Base-by-base conservation (phyloP, 1,284 basidiomycete species). In the Taiwanofungus camphoratus region DNA sequence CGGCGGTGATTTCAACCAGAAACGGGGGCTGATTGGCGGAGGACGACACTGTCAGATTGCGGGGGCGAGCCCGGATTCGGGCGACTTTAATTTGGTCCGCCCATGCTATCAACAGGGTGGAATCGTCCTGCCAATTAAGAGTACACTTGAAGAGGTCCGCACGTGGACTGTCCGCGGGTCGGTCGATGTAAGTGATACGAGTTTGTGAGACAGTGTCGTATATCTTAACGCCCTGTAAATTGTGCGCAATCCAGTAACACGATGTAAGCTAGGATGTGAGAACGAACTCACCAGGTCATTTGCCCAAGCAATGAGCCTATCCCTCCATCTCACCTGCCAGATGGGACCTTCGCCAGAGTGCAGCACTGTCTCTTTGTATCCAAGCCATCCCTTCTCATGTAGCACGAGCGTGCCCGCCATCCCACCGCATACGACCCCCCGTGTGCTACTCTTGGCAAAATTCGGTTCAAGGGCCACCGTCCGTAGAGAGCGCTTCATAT, bases 321-420 rank as follows among this genome's bases (percentile, higher is more conserved):
- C 85, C 53, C 80, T 73, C 96, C 96, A 99, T 44, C 86, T 76
- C 4, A 84, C 80, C 27, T 85, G 82, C 92, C 92, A 98, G 46
- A 99, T 90, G 0, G 96, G 91, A 1, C 95, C 96, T 64, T 99
- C 96, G 3, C 87, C 90, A 18, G 77, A 74, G 58, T 96, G 89
- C 18, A 99, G 65, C 4, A 87, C 65, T 0, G 86, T 88, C 63
- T 97, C 93, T 55, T 89, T 94, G 59, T 97, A 90, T 0, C 95
- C 94, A 3, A 98, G 70, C 94, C 95, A 98, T 7, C 93, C 90
- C 63, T 97, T 98, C 67, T 99, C 95, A 52, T 90, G 81, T 51
- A 95, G 61, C 11, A 91, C 73, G 20, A 99, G 70, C 29, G 77
- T 82, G 3, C 96, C 95, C 0, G 90, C 86, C 77, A 97, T 79